Conservation (phyloP, 495 filamentous ascomycete species). For the Xylaria telfairii region DNA sequence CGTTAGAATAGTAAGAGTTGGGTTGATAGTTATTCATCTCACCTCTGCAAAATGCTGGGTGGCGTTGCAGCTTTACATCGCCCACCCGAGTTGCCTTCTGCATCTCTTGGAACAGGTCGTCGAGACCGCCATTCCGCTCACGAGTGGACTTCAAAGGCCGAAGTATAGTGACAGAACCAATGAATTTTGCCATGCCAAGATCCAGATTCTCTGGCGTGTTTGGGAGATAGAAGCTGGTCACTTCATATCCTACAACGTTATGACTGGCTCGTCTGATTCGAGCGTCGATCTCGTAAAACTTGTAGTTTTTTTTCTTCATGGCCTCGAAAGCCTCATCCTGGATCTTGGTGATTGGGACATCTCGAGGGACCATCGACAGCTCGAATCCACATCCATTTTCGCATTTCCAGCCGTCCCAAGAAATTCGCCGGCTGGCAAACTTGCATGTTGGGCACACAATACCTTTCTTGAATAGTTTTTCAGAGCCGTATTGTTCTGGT, state of each 20-base stretch:
- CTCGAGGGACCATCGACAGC: conserved; percentile 45
- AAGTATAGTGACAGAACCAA: conserved; percentile 70
- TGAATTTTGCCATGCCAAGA: conserved; percentile 19
- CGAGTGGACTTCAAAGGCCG: conserved; percentile 60
- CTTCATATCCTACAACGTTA: conserved; percentile 33
- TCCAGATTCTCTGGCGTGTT: conserved; percentile 20
- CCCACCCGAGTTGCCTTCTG: conserved; percentile 47
- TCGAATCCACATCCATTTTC: conserved; percentile 58
- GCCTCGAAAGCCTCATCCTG: conserved; percentile 3
- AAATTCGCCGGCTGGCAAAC: conserved; percentile 64
- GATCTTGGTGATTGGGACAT: conserved; percentile 35
- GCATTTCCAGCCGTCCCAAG: conserved; percentile 73
- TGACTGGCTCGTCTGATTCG: background rate
- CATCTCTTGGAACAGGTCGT: conserved; percentile 68
- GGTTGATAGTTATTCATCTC: conserved; percentile 22
- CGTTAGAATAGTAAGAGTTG: background rate
- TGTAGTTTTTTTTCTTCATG: background rate
- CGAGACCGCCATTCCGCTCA: conserved; percentile 57
- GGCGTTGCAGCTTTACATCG: conserved; percentile 66
- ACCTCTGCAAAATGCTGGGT: conserved; percentile 45
- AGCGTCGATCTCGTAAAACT: background rate
- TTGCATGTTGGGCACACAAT: conserved; percentile 77
- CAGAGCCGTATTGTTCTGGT: conserved; percentile 39
- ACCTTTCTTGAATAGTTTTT: conserved; percentile 51
- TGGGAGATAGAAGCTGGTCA: conserved; percentile 45